Evolutionary conservation across 768 basidiomycete genomes (phyloP), one percentile per base, ranked within the genome.

Genomic region (Basidioascus undulatus): DNA sequence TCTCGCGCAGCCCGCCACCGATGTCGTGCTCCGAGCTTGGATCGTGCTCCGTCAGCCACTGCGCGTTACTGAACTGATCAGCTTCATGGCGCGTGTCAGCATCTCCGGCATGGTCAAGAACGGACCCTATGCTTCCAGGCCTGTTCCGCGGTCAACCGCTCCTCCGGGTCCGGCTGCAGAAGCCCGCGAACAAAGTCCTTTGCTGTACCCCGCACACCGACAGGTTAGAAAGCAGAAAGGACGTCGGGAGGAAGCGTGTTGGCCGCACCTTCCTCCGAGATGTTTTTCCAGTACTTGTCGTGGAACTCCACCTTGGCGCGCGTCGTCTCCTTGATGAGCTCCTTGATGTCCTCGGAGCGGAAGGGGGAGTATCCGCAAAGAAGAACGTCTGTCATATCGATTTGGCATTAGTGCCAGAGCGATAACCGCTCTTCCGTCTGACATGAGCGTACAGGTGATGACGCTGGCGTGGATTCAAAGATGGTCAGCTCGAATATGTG

Each of bases 301-400:
- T 94, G 89, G 55, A 98, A 96, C 48, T 78, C 76, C 35, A 94
- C 67, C 50, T 72, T 74, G 0, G 76, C 86, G 28, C 68, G 70
- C 0, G 72, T 75, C n/a, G 82, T 89, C 57, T 96, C 84, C 24
- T 70, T 67, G 39, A 78, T 65, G 28, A 94, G 67, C 36, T 72
- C 69, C 43, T 69, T 68, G 38, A 70, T 60, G 51, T 86, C 76
- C 20, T 82, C 77, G 0, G 78, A 74, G 32, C 83, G 70, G 65
- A 96, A 96, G 0, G 92, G 92, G 2, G 79, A 74, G 60, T 96
- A 96, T 2, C 89, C 89, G 51, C 89, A 89, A 1, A 92, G 67
- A 19, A n/a, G n/a, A n/a, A n/a, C n/a, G n/a, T n/a, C n/a, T n/a
- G n/a, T n/a, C n/a, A n/a, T n/a, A n/a, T n/a, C n/a, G n/a, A n/a